Evolutionary conservation across 2,329 filamentous ascomycete genomes (phyloP).

Genomic region (Sarocladium brachiariae): DNA sequence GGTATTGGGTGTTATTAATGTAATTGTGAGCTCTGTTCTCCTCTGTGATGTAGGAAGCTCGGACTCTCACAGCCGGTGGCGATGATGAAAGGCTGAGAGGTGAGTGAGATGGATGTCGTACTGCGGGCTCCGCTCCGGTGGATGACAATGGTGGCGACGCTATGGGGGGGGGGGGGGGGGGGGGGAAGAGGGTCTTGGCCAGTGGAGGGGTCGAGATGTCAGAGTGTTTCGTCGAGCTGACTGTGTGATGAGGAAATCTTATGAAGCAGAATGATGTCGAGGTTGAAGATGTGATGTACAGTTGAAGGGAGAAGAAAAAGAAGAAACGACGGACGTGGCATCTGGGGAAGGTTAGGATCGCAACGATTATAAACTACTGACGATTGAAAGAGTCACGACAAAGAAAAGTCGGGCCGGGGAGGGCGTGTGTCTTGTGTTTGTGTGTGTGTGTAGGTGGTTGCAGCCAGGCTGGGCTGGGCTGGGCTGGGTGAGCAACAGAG

Average conservation of each 20-base stretch:
- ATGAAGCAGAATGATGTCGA: neutral
- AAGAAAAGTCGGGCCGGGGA: slow-evolving; percentile 2
- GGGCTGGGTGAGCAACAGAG: neutral
- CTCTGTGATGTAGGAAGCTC: no score
- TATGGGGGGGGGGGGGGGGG: no score
- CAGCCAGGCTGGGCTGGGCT: neutral
- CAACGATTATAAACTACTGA: neutral
- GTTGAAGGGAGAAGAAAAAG: neutral
- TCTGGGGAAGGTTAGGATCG: slow-evolving; percentile 3
- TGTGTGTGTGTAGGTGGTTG: neutral
- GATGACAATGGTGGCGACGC: neutral
- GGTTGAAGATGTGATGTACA: neutral
- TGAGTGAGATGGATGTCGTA: no score
- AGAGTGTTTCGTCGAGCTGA: neutral
- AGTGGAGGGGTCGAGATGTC: neutral
- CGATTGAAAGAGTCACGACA: neutral
- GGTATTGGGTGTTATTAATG: neutral
- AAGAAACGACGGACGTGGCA: neutral
- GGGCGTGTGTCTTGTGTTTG: no score
- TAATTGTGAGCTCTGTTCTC: no score
- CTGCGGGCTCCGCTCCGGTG: slow-evolving; percentile 7
- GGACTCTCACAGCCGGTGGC: neutral
- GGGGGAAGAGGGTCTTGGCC: no score
- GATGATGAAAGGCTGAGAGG: neutral
- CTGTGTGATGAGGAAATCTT: neutral